Base-by-base conservation (phyloP, 805 yeast genomes). In the Pichia cabralensis region DNA sequence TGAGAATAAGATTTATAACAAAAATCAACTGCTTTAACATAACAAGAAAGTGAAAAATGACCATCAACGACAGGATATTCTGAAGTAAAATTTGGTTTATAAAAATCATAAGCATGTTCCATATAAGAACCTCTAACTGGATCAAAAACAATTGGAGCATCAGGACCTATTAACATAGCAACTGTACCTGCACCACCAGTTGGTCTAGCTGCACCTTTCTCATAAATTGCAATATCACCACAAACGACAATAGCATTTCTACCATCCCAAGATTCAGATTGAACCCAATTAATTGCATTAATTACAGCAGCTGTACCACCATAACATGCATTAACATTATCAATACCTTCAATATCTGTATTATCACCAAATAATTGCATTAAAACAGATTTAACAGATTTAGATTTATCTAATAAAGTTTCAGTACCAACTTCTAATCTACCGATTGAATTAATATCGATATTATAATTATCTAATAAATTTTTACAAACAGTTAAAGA, bases 171-270 rank as follows among this genome's bases (percentile, higher is more conserved):
- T 58, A 82, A 75, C 56, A 92, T 52, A 28, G 98, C 98, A 41
- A 89, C 94, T 31, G 94, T 71, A 58, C 98, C 98, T 36, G 94
- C 96, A 67, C 98, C 98, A 61, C 98, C 98, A 35, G 98, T 92
- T 55, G 98, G 98, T 71, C 98, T 80, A 38, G 98, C 98, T 25
- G 94, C 80, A 58, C 98, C 98, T 65, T 88, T 75, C 52, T 88
- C 86, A 64, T 92, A 92, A 48, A 92, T 79, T 55, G 98, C 98
- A 60, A 92, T 92, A 63, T 92, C 98, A 62, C 96, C 97, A 56
- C 92, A 78, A 16, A 89, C 95, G 37, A 89, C 98, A 52, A 92
- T 74, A 37, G 97, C 97, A 54, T 89, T 86, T 61, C 97, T 77
- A 44, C 98, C 98, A 55, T 92, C 98, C 98, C 98, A 92, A 28